Evolutionary conservation across 2,329 filamentous ascomycete genomes (phyloP), one percentile per base, ranked within the genome.

Genomic region (Lojkania enalia): DNA sequence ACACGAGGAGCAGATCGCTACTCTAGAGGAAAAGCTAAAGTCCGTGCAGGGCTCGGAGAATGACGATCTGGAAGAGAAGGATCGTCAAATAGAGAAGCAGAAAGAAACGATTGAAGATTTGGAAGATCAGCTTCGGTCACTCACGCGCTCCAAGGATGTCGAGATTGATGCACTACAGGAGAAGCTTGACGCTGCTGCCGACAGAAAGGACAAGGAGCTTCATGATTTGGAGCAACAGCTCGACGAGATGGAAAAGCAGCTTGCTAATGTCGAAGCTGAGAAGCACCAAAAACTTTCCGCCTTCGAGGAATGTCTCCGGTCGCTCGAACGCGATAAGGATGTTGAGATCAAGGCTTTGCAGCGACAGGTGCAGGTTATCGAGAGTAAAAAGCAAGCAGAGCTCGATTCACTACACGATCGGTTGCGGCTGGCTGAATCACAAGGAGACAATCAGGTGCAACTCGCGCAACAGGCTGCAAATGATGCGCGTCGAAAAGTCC

Each of bases 161-260:
- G 72, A 77, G 52, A 58, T 76, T 39, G 67, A 75, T 21, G 58
- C 59, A 2, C 52, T 77, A 32, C 67, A 71, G 37, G 63, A 68
- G 14, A 68, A 67, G 48, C 60, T 77, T 3, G 69, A 74, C 15
- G 60, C 64, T 25, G 64, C 68, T 1, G 63, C 69, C 14, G 58
- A 66, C 5, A 60, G 56, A 21, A 70, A 63, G 39, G 75, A 82
- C 43, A 64, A 66, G 29, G 73, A 73, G 35, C 66, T 90, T 20
- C 80, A 79, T 15, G 67, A 71, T 13, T 60, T 75, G 5, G 68
- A 75, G 37, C 51, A 68, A 13, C 60, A 71, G 12, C 52, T 75
- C 12, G 66, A 71, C 33, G 60, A 69, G 55, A 53, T 46, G 1
- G 63, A 71, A 39, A 54, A 49, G n/a, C 53, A 61, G 39, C 52